These are phyloP conservation scores for Neonectria hederae DNA, from an alignment of 2,329 filamentous ascomycete genomes.

Conservation along the genomic window DNA sequence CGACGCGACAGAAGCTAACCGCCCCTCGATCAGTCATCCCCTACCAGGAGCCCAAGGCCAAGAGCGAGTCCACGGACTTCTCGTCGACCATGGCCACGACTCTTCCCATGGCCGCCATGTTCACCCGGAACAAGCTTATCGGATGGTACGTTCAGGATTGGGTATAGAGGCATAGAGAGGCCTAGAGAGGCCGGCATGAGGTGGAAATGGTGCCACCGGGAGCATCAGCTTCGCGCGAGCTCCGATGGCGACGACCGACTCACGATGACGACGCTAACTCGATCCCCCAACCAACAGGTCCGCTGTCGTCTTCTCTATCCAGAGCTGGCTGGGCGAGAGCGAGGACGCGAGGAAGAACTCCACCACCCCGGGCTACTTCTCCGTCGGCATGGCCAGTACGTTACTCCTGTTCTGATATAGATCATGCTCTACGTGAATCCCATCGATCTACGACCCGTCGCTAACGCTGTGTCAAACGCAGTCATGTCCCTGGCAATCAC, in stretches of 20 bases:
- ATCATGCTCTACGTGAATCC: too few relatives aligned
- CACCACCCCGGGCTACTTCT: conserved; percentile 75
- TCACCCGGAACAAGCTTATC: conserved; percentile 86
- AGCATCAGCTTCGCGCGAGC: neutral
- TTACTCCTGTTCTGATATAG: conserved; percentile 34
- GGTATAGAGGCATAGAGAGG: neutral
- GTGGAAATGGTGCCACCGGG: conserved; percentile 16
- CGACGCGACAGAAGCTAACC: conserved; percentile 22
- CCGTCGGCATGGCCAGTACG: conserved; percentile 81
- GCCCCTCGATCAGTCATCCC: conserved; percentile 75
- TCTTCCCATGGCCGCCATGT: conserved; percentile 95
- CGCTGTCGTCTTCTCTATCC: conserved; percentile 76
- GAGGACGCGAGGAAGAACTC: conserved; percentile 71
- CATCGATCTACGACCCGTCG: neutral
- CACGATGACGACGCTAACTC: conserved; percentile 7
- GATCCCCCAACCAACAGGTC: conserved; percentile 61
- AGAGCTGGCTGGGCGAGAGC: conserved; percentile 82
- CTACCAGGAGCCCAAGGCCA: conserved; percentile 79
- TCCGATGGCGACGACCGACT: conserved; percentile 15
- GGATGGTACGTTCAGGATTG: conserved; percentile 62
- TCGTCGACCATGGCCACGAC: conserved; percentile 77
- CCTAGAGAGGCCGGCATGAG: neutral
- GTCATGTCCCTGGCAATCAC: conserved; percentile 68
- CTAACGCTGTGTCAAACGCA: conserved; percentile 43
- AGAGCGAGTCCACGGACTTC: conserved; percentile 74